These are phyloP conservation scores for Ophidiomyces ophidiicola DNA, from an alignment of 2,329 filamentous ascomycete genomes.

Conservation along the genomic window DNA sequence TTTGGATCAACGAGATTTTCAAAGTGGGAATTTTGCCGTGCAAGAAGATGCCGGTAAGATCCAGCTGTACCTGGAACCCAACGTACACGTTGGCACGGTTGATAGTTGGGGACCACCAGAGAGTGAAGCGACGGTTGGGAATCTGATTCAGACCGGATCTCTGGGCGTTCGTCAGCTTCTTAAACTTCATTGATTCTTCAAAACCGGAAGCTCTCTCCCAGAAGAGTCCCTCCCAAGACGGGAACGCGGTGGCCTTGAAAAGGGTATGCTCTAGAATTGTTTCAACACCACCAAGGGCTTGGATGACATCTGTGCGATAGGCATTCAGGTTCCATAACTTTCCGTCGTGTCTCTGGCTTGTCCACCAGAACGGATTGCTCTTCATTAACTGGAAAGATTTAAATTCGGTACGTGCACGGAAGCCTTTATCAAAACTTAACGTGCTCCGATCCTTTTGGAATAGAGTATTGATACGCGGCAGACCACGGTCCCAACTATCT, in stretches of 20 bases:
- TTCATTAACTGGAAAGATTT: conserved; percentile 99
- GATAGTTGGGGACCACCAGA: conserved; percentile 95
- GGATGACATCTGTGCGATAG: conserved; percentile 92
- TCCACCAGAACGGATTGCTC: conserved; percentile 99
- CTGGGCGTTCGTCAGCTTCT: conserved; percentile 96
- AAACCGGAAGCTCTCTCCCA: conserved; percentile 62
- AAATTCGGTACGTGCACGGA: conserved; percentile 89
- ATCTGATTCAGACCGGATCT: conserved; percentile 96
- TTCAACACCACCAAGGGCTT: conserved; percentile 89
- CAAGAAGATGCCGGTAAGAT: conserved; percentile 95
- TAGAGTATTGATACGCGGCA: conserved; percentile 94
- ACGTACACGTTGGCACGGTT: conserved; percentile 96
- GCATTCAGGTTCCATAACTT: conserved; percentile 96
- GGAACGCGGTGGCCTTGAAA: conserved; percentile 94
- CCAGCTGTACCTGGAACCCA: conserved; percentile 97
- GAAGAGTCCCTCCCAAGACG: conserved; percentile 92
- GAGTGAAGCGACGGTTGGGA: conserved; percentile 91
- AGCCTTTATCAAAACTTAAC: conserved; percentile 95
- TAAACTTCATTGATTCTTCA: conserved; percentile 76
- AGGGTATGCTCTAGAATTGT: conserved; percentile 94
- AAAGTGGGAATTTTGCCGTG: conserved; percentile 97
- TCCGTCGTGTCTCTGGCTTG: conserved; percentile 88
- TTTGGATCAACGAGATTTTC: conserved; percentile 96
- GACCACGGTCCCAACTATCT: conserved; percentile 94
- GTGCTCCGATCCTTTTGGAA: conserved; percentile 99